Conservation (phyloP, 805 yeast genomes). For the Hanseniaspora mollemarum region DNA sequence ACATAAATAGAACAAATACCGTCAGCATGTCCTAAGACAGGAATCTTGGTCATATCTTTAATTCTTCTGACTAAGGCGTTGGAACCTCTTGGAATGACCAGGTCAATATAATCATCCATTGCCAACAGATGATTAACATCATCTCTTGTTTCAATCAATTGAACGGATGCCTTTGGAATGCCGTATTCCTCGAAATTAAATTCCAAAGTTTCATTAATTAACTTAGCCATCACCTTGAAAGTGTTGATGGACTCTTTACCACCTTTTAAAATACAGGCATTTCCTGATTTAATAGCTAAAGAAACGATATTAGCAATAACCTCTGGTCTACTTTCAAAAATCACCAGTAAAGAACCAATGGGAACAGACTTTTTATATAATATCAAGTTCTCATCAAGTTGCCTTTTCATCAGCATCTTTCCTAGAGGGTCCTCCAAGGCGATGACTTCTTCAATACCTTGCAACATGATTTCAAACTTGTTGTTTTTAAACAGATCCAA, state of each 20-base stretch:
- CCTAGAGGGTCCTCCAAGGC: conserved; percentile 85
- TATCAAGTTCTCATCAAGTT: conserved; percentile 80
- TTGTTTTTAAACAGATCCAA: conserved; percentile 71
- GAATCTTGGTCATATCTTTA: conserved; percentile 80
- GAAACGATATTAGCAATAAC: conserved; percentile 97
- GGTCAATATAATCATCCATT: conserved; percentile 83
- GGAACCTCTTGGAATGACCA: conserved; percentile 97
- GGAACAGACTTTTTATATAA: conserved; percentile 82
- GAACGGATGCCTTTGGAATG: conserved; percentile 73
- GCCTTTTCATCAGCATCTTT: conserved; percentile 67
- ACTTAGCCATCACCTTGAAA: conserved; percentile 66
- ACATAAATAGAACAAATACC: conserved; percentile 87
- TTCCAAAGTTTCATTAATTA: conserved; percentile 50
- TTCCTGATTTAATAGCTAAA: conserved; percentile 88
- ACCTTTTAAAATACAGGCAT: conserved; percentile 92
- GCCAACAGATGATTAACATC: conserved; percentile 74
- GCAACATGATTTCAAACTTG: conserved; percentile 86
- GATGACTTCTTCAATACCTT: conserved; percentile 88
- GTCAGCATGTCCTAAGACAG: conserved; percentile 97
- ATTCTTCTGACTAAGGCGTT: conserved; percentile 80
- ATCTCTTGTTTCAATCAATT: conserved; percentile 76
- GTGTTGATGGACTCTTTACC: conserved; percentile 88
- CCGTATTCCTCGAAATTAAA: conserved; percentile 38
- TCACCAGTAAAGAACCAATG: conserved; percentile 82
- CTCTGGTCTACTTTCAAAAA: conserved; percentile 94